Base-by-base conservation (phyloP, 345 rosid species). In the Populus deltoides region DNA sequence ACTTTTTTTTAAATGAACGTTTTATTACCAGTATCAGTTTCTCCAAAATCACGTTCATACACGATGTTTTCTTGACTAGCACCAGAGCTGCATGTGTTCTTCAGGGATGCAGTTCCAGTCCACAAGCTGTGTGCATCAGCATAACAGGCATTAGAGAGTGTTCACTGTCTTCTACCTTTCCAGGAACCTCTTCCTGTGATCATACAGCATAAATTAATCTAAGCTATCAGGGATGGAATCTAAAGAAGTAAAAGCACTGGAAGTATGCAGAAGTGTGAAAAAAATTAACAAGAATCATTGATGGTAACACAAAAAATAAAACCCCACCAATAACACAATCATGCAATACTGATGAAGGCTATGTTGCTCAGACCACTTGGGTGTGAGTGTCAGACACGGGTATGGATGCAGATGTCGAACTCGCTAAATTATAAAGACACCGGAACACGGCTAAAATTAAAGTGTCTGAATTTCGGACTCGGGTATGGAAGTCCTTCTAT, bases 161-260 rank as follows among this genome's bases (percentile, higher is more conserved):
- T 8, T 17, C n/a, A n/a, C 29, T 55, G 7, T 63, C 45, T 31
- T 31, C 63, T 11, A 7, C 38, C 27, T 17, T 53, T 35, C 38
- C n/a, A 7, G 75, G 63, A 51, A 35, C 15, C 27, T 72, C 75
- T 63, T 72, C 75, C 75, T 72, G 74, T 47, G 61, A 53, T 53
- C 61, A 20, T 53, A 2, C 61, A 3, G 62, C 27, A 22, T 57
- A 57, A 3, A 57, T 57, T 57, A 57, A 57, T n/a, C 8, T 57
- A 8, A 1, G 62, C 27, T 11, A n/a, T n/a, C 10, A 22, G 62
- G 25, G n/a, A n/a, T 22, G 24, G 62, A 22, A 57, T 22, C 62
- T 8, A 0, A 57, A 57, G 62, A 57, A 57, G 10, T 57, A 57
- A 8, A 57, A 57, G 25, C 11, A 22, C 62, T 55, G 27, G 24